Base-by-base conservation (phyloP, 805 yeast species). In the Yarrowia sp. region DNA sequence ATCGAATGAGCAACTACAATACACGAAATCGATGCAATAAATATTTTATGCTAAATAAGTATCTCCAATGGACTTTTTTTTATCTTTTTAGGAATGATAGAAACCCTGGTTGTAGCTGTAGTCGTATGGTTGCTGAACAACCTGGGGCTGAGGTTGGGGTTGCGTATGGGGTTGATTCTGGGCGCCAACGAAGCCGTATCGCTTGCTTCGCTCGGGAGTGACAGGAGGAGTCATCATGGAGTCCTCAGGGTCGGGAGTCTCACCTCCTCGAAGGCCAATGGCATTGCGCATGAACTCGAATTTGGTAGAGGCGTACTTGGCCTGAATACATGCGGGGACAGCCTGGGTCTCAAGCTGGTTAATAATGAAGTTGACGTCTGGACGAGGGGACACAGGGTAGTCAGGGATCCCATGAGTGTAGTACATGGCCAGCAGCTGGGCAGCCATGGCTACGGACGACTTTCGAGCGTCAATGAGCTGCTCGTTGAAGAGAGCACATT, bases 401-500 rank as follows among this genome's bases (percentile, higher is more conserved):
- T 43, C 50, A 8, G 64, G 64, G 11, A 58, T 43, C 5, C 64
- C 50, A 7, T 44, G 51, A 32, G 51, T 43, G 51, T 58, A 43
- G 64, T 58, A 58, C 64, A 58, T 43, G 43, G 64, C 64, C 33
- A 58, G 35, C n/a, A 58, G 43, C 50, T 58, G 64, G 7, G 64
- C 64, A 4, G 64, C 64, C 64, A 58, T 58, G 35, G 64, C 64
- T 9, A 44, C 51, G 35, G 64, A 43, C 41, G 64, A 58, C 43
- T 43, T 43, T 13, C 64, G 64, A 0, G 51, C 50, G 35, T 44
- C 51, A 33, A 58, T 43, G 41, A 58, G 51, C 42, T 43, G 41
- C 42, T 58, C 51, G 43, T 58, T 58, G 43, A 43, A 58, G 11
- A 58, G 50, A 8, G 64, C 64, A 35, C 64, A 58, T 13, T 58